Evolutionary conservation across 139 green algal species (phyloP), one percentile per base, ranked within the genome.

Genomic region (Protoeuglena noctilucae): DNA sequence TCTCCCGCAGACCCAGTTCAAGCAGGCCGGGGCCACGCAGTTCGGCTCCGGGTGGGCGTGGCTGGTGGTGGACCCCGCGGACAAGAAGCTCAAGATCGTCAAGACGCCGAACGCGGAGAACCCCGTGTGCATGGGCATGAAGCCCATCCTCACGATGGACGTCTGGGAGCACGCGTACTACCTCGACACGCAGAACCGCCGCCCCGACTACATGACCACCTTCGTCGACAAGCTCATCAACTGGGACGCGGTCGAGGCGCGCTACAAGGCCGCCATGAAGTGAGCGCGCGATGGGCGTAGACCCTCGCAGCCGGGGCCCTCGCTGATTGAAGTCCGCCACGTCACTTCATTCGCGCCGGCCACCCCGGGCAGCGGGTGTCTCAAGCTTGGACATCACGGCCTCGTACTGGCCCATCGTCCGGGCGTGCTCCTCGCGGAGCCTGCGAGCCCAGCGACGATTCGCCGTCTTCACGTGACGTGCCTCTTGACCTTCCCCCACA

Each of bases 41-140:
- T 71, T 71, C 21, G 64, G 64, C 40, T 69, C 64, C 22, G 64
- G 64, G 21, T 71, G 66, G 53, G 63, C 56, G 3, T 71, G 64
- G 64, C 54, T 71, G 0, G 26, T 28, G 12, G n/a, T 46, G 29
- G 21, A 56, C 34, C n/a, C n/a, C n/a, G 12, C 7, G 34, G 34
- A 43, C 34, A 43, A 43, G 59, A 89, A 89, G 75, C 71, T 95
- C 30, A 73, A 69, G 57, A 81, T 95, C 56, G 71, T 60, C 60
- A 95, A 95, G 79, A 93, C 88, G 1, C 81, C 88, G 61, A 95
- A 95, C 62, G 87, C 88, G 6, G 85, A 90, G 51, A 85, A 70
- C 60, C 87, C 88, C 18, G 60, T 88, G 57, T 59, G 77, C 2
- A 70, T 77, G 28, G 78, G 74, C 57, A 69, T 84, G 70, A 86